Conservation (phyloP, 257 asterid genomes). For the Solanum virginianum region DNA sequence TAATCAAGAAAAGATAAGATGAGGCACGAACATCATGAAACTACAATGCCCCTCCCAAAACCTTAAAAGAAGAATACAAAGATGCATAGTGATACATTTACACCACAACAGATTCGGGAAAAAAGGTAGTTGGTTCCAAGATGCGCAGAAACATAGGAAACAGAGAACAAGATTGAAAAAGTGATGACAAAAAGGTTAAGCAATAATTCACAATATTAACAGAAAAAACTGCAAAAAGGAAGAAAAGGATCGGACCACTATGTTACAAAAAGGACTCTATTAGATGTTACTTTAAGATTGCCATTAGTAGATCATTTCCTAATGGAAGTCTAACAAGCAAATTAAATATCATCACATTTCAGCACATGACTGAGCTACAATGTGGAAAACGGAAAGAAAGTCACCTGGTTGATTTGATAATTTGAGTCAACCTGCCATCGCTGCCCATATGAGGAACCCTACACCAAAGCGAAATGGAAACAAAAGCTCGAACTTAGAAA, state of each 20-base stretch:
- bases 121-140: neutral
- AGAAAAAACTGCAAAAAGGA: neutral
- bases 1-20: neutral
- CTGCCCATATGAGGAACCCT: conserved; percentile 61
- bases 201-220: neutral
- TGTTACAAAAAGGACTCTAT: neutral
- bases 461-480: conserved; percentile 7
- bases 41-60: neutral
- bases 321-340: neutral
- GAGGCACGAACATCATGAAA: neutral
- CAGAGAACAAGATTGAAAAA: neutral
- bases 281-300: neutral
- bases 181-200: neutral
- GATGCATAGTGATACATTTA: neutral
- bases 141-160: neutral
- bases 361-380: neutral
- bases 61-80: neutral
- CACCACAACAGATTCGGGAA: neutral
- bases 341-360: neutral
- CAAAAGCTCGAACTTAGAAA: neutral
- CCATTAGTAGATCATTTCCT: neutral
- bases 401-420: conserved; percentile 79
- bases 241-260: neutral
- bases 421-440: conserved; percentile 68
- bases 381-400: neutral